A percentile compares a stretch with the other conserved stretches of the same genome.
These are phyloP conservation scores for Trichoderma erinaceum DNA, from an alignment of 495 filamentous ascomycete genomes.

Conservation along the genomic window DNA sequence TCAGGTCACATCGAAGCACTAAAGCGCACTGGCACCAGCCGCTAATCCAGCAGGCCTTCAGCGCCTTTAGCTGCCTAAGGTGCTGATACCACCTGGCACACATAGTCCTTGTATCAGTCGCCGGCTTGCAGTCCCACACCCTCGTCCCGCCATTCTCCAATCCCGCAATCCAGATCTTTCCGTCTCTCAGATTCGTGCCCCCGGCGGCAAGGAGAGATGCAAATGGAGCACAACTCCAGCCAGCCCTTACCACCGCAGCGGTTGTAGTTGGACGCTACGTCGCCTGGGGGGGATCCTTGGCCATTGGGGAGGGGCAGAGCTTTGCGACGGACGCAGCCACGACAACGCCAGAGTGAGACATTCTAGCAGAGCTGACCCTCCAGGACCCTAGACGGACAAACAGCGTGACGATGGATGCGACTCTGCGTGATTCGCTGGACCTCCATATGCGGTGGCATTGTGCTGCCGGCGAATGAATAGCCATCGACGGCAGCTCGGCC, in stretches of 20 bases:
- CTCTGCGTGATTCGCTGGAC: background rate
- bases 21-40: background rate
- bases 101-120: background rate
- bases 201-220: conserved; percentile 1
- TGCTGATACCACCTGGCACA: background rate
- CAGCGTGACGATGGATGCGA: conserved; percentile 9
- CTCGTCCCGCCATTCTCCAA: background rate
- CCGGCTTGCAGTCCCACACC: background rate
- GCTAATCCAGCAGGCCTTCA: background rate
- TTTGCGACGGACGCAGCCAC: conserved; percentile 12
- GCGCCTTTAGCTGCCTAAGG: background rate
- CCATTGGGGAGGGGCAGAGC: background rate
- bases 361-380: conserved; percentile 10
- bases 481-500: background rate
- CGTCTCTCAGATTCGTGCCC: background rate
- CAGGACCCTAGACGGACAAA: background rate
- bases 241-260: background rate
- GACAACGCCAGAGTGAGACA: conserved; percentile 8
- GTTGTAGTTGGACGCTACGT: conserved; percentile 5
- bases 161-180: background rate
- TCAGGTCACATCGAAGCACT: too few species aligned
- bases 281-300: background rate
- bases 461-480: background rate
- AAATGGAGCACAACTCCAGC: background rate
- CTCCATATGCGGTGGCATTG: background rate